These are phyloP conservation scores for Cystoisospora suis DNA, from an alignment of 169 alveolate species.

Conservation along the genomic window DNA sequence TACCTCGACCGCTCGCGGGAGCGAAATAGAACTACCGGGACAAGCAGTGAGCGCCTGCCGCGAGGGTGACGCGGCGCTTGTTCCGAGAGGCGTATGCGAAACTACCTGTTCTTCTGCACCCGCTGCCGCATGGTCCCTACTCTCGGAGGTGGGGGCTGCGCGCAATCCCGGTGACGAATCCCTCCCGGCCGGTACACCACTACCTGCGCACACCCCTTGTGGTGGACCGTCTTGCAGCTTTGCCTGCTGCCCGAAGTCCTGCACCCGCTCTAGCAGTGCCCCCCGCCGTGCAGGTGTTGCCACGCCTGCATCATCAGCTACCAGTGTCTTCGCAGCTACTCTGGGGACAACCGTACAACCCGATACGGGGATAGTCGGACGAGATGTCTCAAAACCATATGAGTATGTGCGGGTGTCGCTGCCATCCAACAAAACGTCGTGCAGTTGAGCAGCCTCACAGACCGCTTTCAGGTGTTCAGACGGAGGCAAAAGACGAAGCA, in stretches of 20 bases:
- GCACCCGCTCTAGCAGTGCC: too few relatives aligned
- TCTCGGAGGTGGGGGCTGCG: neutral
- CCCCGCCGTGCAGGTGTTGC: too few relatives aligned
- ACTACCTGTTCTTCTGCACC: neutral
- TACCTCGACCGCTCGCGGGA: neutral
- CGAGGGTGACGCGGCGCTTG: neutral
- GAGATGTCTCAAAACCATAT: neutral
- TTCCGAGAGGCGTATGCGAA: too few relatives aligned
- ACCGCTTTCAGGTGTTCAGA: neutral
- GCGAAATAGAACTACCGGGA: neutral
- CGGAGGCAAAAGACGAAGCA: slow-evolving; percentile 1
- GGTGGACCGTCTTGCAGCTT: neutral
- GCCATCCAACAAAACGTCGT: neutral
- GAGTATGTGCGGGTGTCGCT: neutral
- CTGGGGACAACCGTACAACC: neutral
- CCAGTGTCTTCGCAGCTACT: too few relatives aligned
- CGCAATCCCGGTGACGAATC: neutral
- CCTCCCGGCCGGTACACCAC: neutral
- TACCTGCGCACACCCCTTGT: neutral
- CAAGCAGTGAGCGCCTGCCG: neutral
- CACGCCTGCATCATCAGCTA: too few relatives aligned
- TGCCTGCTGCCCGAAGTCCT: neutral
- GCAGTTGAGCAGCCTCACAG: neutral
- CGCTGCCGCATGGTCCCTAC: neutral
- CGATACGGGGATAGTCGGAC: neutral